Evolutionary conservation across 805 yeast genomes (phyloP).

Genomic region (Torulaspora gathmanii): DNA sequence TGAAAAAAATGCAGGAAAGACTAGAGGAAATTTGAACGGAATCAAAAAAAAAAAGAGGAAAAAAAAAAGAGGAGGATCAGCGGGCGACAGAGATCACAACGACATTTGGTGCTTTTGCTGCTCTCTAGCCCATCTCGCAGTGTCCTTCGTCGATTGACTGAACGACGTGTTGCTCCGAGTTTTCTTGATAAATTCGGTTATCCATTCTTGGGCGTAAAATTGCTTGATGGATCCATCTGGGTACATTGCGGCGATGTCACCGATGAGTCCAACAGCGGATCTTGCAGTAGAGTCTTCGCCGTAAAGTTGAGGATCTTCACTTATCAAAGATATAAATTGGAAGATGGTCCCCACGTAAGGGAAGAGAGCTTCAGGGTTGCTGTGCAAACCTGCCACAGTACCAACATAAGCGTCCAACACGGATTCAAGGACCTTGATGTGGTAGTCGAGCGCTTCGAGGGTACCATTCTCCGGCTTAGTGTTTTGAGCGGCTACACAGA

Average conservation of each 20-base stretch:
- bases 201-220: constrained; percentile 70
- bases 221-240: constrained; percentile 69
- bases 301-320: constrained; percentile 55
- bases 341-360: constrained; percentile 68
- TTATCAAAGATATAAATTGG: constrained; percentile 57
- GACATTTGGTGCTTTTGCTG: constrained; percentile 40
- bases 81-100: constrained; percentile 12
- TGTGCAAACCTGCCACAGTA: constrained; percentile 82
- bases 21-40: constrained; percentile 3
- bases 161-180: constrained; percentile 62
- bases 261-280: constrained; percentile 83
- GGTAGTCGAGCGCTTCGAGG: constrained; percentile 72
- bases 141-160: constrained; percentile 66
- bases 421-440: constrained; percentile 68
- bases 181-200: constrained; percentile 66
- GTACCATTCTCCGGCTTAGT: constrained; percentile 62
- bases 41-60: constrained; percentile 8
- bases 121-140: constrained; percentile 98
- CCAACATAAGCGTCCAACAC: constrained; percentile 97
- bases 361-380: constrained; percentile 56
- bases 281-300: constrained; percentile 69
- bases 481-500: constrained; percentile 63
- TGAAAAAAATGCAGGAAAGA: constrained; percentile 11
- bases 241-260: constrained; percentile 87
- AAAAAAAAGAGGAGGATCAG: constrained; percentile 6